These are phyloP conservation scores for Zoysia pacifica DNA, from an alignment of 176 grass and related monocot genomes.

Conservation along the genomic window DNA sequence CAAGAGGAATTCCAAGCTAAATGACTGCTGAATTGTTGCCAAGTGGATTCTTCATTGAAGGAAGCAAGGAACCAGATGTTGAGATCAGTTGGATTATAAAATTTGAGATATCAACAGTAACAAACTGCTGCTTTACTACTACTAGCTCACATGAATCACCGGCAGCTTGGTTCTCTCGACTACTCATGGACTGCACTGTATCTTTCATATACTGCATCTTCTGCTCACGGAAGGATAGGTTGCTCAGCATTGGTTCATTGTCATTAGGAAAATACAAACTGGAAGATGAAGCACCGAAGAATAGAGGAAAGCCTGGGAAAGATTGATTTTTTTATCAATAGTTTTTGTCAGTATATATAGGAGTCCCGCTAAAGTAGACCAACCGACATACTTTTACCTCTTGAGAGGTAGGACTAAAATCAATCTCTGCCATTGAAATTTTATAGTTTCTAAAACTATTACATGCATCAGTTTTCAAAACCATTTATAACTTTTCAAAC, in stretches of 20 bases:
- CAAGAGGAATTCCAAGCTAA: constrained; percentile 49
- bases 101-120: constrained; percentile 75
- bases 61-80: constrained; percentile 79
- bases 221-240: constrained; percentile 82
- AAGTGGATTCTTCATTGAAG: constrained; percentile 77
- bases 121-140: constrained; percentile 67
- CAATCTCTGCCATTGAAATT: too few relatives aligned
- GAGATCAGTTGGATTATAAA: constrained; percentile 91
- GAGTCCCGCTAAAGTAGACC: too few relatives aligned
- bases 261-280: constrained; percentile 53
- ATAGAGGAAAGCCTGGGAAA: constrained; percentile 53
- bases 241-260: constrained; percentile 59
- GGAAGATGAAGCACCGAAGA: constrained; percentile 45
- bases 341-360: too few relatives aligned
- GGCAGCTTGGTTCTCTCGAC: constrained; percentile 47
- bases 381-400: too few relatives aligned
- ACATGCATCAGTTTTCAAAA: too few relatives aligned
- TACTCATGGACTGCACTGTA: constrained; percentile 63
- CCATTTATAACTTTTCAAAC: too few relatives aligned
- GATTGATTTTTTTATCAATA: constrained; percentile 23
- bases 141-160: constrained; percentile 48
- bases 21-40: constrained; percentile 60
- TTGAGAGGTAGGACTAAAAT: too few relatives aligned
- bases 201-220: constrained; percentile 89
- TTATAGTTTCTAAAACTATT: too few relatives aligned